Base-by-base conservation (phyloP, 371 early-diverging fungal genomes). In the Entomophthora muscae region DNA sequence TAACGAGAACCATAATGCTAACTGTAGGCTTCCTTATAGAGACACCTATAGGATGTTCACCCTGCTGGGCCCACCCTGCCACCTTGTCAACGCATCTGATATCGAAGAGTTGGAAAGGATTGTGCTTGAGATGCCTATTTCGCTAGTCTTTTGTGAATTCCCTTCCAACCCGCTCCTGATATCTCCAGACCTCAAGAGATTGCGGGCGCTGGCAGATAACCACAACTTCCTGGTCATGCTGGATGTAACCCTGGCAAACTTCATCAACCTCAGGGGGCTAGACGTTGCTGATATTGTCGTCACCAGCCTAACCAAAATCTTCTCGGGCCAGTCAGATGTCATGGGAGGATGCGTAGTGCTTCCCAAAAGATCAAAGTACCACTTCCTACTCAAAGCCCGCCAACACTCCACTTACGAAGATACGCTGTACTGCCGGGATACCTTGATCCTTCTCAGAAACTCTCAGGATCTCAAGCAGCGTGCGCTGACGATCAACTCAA, bases 191-290 rank as follows among this genome's bases (percentile, higher is more conserved):
- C 57, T 97, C 60, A 70, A 71, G 28, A 79, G 87, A 2, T 69
- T 95, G 59, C 81, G 89, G n/a, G 58, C 57, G 3, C 74, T 95
- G 62, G 90, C 94, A 0, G 83, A 91, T 66, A 61, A 77, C 67
- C 81, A 86, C 71, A 77, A 77, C 7, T 89, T 86, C 68, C 71
- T 89, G 53, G 71, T 95, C 32, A 82, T 95, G 24, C 80, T 97
- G n/a, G 98, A 97, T 69, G 96, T 95, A 72, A 94, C 97, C 0
- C 78, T 97, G 31, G 94, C 93, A 57, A 90, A 87, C 74, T 90
- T 93, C 75, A 82, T 83, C 57, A 95, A 95, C 67, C 83, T 93
- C 23, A 70, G 73, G 31, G 88, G 84, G 1, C 76, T 91, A 21
- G 72, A 75, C 63, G 81, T 77, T 75, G 90, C 90, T 0, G 95